Base-by-base conservation (phyloP, 2,329 filamentous ascomycete species). In the Fusarium sp. region DNA sequence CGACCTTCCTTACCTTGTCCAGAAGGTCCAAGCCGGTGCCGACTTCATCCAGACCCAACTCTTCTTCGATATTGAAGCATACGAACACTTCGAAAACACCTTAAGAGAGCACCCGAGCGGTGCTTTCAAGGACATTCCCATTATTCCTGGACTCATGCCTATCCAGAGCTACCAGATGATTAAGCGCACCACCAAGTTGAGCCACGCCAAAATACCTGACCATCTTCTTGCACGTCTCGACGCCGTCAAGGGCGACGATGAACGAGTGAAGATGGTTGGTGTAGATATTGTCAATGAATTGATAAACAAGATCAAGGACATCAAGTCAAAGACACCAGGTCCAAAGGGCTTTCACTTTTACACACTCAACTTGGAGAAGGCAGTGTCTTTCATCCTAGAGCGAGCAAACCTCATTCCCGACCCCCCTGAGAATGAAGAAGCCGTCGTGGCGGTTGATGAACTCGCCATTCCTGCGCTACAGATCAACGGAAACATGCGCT, bases 21-120 rank as follows among this genome's bases (percentile, higher is more conserved):
- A 97, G 71, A 99, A 99, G 85, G 91, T 91, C 1, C 85, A 91
- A 72, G 96, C 96, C 5, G 96, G 96, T 2, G 96, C 94, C 51
- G 94, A 98, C 80, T 99, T 99, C 77, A 92, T 99, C 80, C 97
- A 99, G 93, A 98, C 96, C 1, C 96, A 99, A 79, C 85, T 99
- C 10, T 98, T 97, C 80, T 99, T 97, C 79, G 94, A 98, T 76
- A 86, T 94, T 26, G 85, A 92, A 5, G 92, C 92, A 18, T 99
- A 97, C 77, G 86, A 90, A 57, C 83, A 83, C 34, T 98, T 97
- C 75, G 95, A 98, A 81, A 86, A 83, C 69, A 87, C 85, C 51
- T 79, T 99, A 70, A 85, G 94, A 63, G 87, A 90, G 54, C 93
- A 99, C 75, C 88, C 92, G 47, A 97, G 92, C 75, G 93, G 93